A percentile compares a stretch with the other conserved stretches of the same genome.
Evolutionary conservation across 1,284 basidiomycete species (phyloP).

Genomic region (Irpex sp.): DNA sequence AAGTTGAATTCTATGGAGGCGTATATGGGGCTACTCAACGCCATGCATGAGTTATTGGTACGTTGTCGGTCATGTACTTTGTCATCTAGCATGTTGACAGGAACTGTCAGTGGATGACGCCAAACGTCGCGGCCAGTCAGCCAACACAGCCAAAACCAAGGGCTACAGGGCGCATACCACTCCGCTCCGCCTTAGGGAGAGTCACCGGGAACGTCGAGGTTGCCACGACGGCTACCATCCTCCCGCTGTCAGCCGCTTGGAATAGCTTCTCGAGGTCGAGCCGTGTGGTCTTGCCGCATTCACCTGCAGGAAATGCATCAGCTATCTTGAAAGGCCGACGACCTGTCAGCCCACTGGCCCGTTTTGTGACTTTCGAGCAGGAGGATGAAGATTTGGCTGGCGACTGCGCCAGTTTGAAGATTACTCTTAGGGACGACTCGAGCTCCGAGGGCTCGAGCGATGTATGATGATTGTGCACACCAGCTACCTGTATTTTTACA

Average conservation of each 20-base stretch:
- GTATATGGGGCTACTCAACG: conserved; percentile 2
- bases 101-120: neutral
- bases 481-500: neutral
- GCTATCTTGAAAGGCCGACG: neutral
- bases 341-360: conserved; percentile 5
- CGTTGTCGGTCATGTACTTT: neutral
- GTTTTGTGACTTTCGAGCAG: neutral
- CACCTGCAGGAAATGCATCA: neutral
- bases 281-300: neutral
- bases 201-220: neutral
- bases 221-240: conserved; percentile 1
- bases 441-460: neutral
- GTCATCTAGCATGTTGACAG: neutral
- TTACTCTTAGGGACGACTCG: neutral
- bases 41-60: conserved; percentile 11
- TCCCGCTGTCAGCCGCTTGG: conserved; percentile 3
- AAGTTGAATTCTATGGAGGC: neutral
- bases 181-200: neutral
- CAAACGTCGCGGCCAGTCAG: neutral
- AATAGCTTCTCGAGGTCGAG: neutral
- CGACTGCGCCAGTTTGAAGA: neutral
- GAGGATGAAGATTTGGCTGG: neutral
- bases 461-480: neutral
- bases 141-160: neutral
- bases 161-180: neutral